phyloP scores from a whole-genome alignment of 768 basidiomycete genomes.

The Russula griseocarnosa region DNA sequence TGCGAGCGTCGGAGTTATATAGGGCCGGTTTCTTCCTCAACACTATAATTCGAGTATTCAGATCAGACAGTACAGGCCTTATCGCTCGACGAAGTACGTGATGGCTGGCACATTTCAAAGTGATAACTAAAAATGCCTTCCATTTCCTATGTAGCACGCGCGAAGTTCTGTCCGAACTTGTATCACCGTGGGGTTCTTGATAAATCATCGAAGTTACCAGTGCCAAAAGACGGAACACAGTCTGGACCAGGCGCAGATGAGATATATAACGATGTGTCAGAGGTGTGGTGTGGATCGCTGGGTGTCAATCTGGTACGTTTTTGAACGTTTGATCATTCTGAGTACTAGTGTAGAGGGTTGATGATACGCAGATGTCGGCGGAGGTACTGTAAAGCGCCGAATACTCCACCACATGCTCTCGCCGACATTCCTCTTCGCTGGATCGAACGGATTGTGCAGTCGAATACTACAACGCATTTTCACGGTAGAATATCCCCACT shows the following conservation, averaged over 20 bases:
- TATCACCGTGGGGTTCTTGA: slow-evolving; percentile 48
- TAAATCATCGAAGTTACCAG: background rate
- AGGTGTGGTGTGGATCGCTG: slow-evolving; percentile 29
- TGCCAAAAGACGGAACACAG: background rate
- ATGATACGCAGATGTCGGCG: slow-evolving; percentile 23
- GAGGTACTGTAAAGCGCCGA: slow-evolving; percentile 9
- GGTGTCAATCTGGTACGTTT: slow-evolving; percentile 25
- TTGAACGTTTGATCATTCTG: background rate
- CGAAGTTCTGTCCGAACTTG: slow-evolving; percentile 59
- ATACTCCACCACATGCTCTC: slow-evolving; percentile 14
- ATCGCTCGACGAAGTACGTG: slow-evolving; percentile 57
- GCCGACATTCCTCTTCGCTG: slow-evolving; percentile 26
- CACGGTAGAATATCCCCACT: slow-evolving; percentile 20
- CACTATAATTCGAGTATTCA: slow-evolving; percentile 59
- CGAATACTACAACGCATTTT: slow-evolving; percentile 16
- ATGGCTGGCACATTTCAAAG: background rate
- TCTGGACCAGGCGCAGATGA: slow-evolving; percentile 4
- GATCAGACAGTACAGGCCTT: slow-evolving; percentile 81
- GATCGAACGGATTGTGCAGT: slow-evolving; percentile 22
- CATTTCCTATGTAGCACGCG: slow-evolving; percentile 46
- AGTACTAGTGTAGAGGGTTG: background rate
- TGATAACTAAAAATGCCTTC: background rate
- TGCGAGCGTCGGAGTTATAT: slow-evolving; percentile 65
- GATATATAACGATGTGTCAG: slow-evolving; percentile 10
- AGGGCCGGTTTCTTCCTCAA: slow-evolving; percentile 59